Conservation (phyloP, 805 yeast genomes). For the Priceomyces medius region DNA sequence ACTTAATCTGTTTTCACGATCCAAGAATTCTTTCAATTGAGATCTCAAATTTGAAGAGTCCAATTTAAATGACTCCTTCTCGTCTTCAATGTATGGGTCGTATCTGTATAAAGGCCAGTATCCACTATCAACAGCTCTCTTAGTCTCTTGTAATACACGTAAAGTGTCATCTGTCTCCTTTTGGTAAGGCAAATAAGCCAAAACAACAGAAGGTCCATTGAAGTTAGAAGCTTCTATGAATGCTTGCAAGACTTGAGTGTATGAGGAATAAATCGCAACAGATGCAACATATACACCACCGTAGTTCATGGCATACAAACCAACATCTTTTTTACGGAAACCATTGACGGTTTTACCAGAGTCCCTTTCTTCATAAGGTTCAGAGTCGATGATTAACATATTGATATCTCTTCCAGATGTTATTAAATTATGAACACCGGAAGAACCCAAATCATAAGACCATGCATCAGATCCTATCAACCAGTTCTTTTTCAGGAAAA, state of each 20-base stretch:
- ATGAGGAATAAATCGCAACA: constrained; percentile 89
- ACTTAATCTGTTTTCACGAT: constrained; percentile 85
- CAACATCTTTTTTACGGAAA: constrained; percentile 83
- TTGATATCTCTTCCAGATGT: constrained; percentile 76
- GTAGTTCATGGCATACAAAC: constrained; percentile 91
- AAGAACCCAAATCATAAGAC: constrained; percentile 89
- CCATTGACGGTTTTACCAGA: constrained; percentile 36
- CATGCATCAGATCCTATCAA: constrained; percentile 92
- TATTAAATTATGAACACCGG: constrained; percentile 85
- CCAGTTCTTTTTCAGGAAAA: constrained; percentile 64
- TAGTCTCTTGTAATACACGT: constrained; percentile 79
- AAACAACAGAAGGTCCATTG: constrained; percentile 86
- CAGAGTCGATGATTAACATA: constrained; percentile 83
- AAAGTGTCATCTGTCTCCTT: constrained; percentile 67
- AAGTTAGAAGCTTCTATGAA: constrained; percentile 85
- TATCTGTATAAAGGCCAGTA: constrained; percentile 94
- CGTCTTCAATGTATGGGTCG: constrained; percentile 59
- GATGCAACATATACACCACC: constrained; percentile 90
- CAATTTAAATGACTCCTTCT: constrained; percentile 63
- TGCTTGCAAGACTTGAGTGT: constrained; percentile 88
- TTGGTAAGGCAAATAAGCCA: constrained; percentile 83
- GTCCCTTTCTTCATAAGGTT: constrained; percentile 53
- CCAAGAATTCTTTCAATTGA: constrained; percentile 76
- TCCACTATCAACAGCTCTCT: constrained; percentile 88
- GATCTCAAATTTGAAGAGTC: constrained; percentile 82